Conservation (phyloP, 305 asterid species). For the Ilex paraguariensis region DNA sequence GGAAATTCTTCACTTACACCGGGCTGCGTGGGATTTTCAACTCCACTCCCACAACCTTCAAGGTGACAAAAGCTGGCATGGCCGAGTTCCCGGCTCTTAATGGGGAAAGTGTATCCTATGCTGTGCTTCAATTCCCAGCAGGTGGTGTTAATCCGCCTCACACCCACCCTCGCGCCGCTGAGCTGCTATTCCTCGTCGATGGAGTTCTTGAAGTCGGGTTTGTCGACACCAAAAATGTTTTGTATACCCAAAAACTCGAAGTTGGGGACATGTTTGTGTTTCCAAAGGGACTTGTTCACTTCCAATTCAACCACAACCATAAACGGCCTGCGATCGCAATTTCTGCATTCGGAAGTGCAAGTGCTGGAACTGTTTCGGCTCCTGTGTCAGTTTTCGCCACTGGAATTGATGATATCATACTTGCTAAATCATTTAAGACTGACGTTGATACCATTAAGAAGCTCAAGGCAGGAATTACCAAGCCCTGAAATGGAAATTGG, state of each 20-base stretch:
- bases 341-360: not conserved
- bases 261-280: not conserved
- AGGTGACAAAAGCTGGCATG: not conserved
- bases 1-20: not conserved
- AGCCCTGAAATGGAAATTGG: too few relatives aligned
- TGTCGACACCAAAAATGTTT: not conserved
- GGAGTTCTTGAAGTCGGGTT: not conserved
- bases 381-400: not conserved
- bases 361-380: not conserved
- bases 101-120: not conserved
- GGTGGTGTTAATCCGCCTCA: not conserved
- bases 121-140: not conserved
- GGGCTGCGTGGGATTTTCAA: not conserved
- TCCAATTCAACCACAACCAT: not conserved
- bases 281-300: not conserved
- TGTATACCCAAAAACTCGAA: not conserved
- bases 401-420: not conserved
- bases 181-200: not conserved
- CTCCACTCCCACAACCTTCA: not conserved
- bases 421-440: not conserved
- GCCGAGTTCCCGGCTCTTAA: not conserved
- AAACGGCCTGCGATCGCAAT: not conserved
- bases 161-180: not conserved
- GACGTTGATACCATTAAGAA: not conserved
- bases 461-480: not conserved